Evolutionary conservation across 1,284 basidiomycete genomes (phyloP).

Genomic region (Ustilago tritici): DNA sequence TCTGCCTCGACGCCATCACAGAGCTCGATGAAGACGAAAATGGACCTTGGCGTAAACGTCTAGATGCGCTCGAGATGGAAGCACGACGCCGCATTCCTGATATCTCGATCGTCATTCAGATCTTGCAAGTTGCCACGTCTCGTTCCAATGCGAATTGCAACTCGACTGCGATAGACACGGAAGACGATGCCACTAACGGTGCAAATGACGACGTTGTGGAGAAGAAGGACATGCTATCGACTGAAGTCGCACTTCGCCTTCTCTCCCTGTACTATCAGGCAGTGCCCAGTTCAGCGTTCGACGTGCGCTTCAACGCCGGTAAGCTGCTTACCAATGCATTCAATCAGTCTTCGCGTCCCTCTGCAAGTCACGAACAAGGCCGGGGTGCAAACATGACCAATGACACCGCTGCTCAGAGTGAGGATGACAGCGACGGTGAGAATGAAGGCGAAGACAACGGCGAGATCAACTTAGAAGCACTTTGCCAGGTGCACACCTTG

Average conservation of each 20-base stretch:
- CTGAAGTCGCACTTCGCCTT: constrained; percentile 82
- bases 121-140: constrained; percentile 65
- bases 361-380: background rate
- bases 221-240: constrained; percentile 75
- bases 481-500: constrained; percentile 83
- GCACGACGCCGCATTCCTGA: constrained; percentile 55
- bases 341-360: constrained; percentile 19
- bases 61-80: constrained; percentile 47
- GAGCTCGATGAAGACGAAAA: constrained; percentile 79
- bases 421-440: constrained; percentile 50
- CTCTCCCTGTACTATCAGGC: constrained; percentile 85
- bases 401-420: background rate
- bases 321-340: constrained; percentile 78
- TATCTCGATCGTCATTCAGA: constrained; percentile 69
- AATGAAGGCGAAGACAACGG: constrained; percentile 66
- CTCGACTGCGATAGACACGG: background rate
- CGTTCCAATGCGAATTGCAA: constrained; percentile 6
- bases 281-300: constrained; percentile 79
- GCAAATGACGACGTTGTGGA: constrained; percentile 29
- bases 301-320: constrained; percentile 86
- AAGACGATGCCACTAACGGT: constrained; percentile 2
- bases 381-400: constrained; percentile 9
- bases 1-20: constrained; percentile 52
- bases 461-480: constrained; percentile 74
- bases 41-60: constrained; percentile 39